Evolutionary conservation across 441 rosid genomes (phyloP).

Genomic region (Daphne laureola): DNA sequence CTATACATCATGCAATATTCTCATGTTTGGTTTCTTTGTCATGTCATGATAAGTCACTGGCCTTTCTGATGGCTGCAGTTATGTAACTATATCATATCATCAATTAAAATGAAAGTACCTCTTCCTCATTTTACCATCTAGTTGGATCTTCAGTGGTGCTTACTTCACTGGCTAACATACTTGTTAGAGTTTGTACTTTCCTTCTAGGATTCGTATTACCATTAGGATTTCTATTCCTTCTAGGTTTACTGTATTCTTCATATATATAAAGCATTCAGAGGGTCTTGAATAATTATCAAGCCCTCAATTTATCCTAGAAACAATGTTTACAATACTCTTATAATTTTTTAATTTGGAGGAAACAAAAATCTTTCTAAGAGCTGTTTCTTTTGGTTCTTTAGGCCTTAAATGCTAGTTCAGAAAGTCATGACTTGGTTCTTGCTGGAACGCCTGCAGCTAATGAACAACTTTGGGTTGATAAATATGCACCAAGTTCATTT

Average conservation of each 20-base stretch:
- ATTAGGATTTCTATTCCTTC: too few species aligned
- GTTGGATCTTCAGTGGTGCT: not conserved
- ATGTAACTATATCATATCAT: too few species aligned
- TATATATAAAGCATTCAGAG: too few species aligned
- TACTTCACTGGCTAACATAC: not conserved
- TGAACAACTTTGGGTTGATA: conserved; percentile 94
- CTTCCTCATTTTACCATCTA: not conserved
- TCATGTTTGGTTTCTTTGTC: too few species aligned
- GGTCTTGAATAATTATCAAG: too few species aligned
- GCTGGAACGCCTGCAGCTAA: conserved; percentile 37
- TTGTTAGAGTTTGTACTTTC: too few species aligned
- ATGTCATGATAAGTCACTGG: not conserved
- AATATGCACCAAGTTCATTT: conserved; percentile 90
- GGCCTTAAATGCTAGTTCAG: conserved; percentile 74
- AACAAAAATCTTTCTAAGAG: conserved; percentile 11
- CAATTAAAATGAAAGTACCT: too few species aligned
- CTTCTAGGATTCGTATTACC: too few species aligned
- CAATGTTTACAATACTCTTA: too few species aligned
- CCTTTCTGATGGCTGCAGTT: not conserved
- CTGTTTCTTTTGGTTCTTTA: conserved; percentile 25
- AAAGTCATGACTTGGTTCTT: conserved; percentile 29
- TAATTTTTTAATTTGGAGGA: not conserved
- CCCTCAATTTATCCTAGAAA: too few species aligned
- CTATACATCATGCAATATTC: too few species aligned
- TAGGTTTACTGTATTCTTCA: too few species aligned